These are phyloP conservation scores for Capsella rubella DNA, from an alignment of 441 rosid genomes.

Conservation along the genomic window DNA sequence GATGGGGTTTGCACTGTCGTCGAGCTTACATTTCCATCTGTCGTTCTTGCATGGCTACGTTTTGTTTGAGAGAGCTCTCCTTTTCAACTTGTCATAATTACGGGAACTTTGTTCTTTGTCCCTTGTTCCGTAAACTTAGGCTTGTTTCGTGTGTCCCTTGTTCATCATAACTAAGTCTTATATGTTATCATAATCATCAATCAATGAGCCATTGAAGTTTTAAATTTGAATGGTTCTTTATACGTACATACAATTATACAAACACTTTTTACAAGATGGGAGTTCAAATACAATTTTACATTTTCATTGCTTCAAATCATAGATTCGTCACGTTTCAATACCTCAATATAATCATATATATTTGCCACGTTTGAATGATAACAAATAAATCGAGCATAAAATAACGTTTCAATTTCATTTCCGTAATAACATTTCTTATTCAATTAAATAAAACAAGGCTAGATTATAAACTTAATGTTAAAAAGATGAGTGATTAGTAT, in stretches of 20 bases:
- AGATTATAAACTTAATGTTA: too few relatives aligned
- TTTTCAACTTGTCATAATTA: constrained; percentile 29
- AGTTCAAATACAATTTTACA: neutral
- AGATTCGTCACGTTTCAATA: neutral
- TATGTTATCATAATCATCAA: neutral
- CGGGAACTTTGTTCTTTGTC: constrained; percentile 27
- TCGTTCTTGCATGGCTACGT: constrained; percentile 7
- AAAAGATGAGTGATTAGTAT: too few relatives aligned
- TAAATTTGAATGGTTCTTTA: neutral
- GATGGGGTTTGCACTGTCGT: neutral
- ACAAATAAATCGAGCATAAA: neutral
- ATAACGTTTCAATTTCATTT: too few relatives aligned
- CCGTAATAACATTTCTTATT: too few relatives aligned
- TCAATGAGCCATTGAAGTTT: neutral
- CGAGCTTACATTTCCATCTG: constrained; percentile 13
- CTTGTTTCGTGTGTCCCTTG: constrained; percentile 1
- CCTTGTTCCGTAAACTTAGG: constrained; percentile 33
- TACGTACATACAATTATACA: neutral
- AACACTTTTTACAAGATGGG: neutral
- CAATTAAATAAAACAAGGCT: too few relatives aligned
- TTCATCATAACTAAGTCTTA: neutral
- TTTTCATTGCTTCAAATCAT: neutral
- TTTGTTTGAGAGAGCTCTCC: neutral
- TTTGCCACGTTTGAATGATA: neutral
- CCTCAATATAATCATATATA: neutral